phyloP scores from a whole-genome alignment of 805 yeast species.

The Wilhelminamyces savonicus region DNA sequence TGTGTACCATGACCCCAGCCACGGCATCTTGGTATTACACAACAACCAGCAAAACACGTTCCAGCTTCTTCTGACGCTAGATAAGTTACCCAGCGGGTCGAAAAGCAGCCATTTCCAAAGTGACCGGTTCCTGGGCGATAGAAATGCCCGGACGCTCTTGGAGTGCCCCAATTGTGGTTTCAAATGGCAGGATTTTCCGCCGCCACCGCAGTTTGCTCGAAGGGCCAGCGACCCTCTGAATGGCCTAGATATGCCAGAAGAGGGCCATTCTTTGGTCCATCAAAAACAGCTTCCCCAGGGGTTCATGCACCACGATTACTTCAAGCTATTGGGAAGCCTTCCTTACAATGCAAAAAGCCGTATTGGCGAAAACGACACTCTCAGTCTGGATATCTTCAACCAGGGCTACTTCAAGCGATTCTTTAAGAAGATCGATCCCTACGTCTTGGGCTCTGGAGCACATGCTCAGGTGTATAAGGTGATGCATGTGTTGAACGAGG shows the following conservation, averaged over 20 bases:
- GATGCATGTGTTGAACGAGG: constrained; percentile 68
- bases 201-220: too few relatives aligned
- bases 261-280: too few relatives aligned
- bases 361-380: background rate
- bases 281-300: constrained; percentile 4
- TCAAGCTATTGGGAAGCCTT: constrained; percentile 25
- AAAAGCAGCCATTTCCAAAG: too few relatives aligned
- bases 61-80: constrained; percentile 14
- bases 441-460: constrained; percentile 71
- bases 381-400: constrained; percentile 46
- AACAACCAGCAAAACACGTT: constrained; percentile 25
- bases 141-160: too few relatives aligned
- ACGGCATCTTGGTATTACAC: constrained; percentile 29
- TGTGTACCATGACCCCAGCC: constrained; percentile 29
- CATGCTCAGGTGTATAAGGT: constrained; percentile 82
- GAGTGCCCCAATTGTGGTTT: too few relatives aligned
- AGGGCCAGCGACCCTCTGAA: too few relatives aligned
- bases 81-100: too few relatives aligned
- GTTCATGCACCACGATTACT: constrained; percentile 32
- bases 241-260: too few relatives aligned
- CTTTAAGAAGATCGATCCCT: constrained; percentile 50
- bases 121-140: too few relatives aligned
- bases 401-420: constrained; percentile 78
- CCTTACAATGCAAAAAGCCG: constrained; percentile 7
- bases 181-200: too few relatives aligned